Conservation (phyloP, 805 yeast genomes). For the Schizosaccharomyces lindneri region DNA sequence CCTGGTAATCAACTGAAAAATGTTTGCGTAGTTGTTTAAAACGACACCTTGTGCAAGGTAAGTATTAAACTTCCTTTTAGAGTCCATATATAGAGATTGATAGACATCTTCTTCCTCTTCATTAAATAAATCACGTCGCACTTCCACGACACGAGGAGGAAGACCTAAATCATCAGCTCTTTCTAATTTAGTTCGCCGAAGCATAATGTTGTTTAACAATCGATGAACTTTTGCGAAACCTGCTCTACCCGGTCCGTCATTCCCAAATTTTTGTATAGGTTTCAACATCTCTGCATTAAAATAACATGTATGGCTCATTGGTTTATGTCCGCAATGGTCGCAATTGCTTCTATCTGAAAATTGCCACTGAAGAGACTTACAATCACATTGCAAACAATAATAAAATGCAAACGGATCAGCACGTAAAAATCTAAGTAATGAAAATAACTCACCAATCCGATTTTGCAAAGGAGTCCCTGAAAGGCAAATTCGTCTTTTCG, state of each 20-base stretch:
- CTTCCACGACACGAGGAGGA: conserved; percentile 85
- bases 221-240: conserved; percentile 58
- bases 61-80: conserved; percentile 66
- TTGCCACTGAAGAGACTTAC: conserved; percentile 55
- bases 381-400: conserved; percentile 81
- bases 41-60: conserved; percentile 94
- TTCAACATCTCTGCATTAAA: conserved; percentile 90
- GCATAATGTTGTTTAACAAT: conserved; percentile 57
- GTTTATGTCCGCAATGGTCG: conserved; percentile 67
- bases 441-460: conserved; percentile 87
- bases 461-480: conserved; percentile 94
- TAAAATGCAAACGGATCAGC: conserved; percentile 71
- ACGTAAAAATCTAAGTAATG: conserved; percentile 62
- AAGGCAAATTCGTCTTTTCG: conserved; percentile 68
- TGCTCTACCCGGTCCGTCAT: conserved; percentile 53
- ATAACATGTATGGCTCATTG: conserved; percentile 85
- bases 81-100: conserved; percentile 64
- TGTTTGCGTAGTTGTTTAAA: conserved; percentile 63
- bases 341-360: conserved; percentile 57
- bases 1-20: conserved; percentile 73
- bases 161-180: conserved; percentile 92
- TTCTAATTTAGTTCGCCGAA: conserved; percentile 84
- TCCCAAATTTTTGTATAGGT: conserved; percentile 66
- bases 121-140: conserved; percentile 67
- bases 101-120: conserved; percentile 89